A percentile compares a stretch with the other conserved stretches of the same genome.
Evolutionary conservation across 495 filamentous ascomycete species (phyloP).

Genomic region (Durotheca rogersii): DNA sequence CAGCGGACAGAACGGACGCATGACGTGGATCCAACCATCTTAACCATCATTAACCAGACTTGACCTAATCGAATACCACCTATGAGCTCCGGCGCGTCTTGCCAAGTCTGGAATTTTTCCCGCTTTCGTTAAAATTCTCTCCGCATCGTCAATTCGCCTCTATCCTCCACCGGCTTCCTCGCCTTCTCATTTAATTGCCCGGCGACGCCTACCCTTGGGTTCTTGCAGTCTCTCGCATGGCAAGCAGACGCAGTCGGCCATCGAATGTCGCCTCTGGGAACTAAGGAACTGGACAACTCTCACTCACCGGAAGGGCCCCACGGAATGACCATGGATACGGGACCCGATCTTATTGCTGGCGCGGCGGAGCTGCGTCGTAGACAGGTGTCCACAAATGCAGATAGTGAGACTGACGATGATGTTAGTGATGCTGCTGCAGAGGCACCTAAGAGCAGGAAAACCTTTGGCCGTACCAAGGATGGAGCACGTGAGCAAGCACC

Average conservation of each 20-base stretch:
- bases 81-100: background rate
- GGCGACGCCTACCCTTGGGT: background rate
- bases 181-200: background rate
- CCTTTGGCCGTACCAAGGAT: conserved; percentile 88
- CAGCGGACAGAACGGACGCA: background rate
- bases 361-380: conserved; percentile 27
- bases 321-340: conserved; percentile 16
- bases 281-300: conserved; percentile 1
- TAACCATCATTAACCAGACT: too few relatives aligned
- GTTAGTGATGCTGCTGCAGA: conserved; percentile 24
- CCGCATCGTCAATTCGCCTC: background rate
- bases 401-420: conserved; percentile 10
- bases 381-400: conserved; percentile 8
- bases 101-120: background rate
- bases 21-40: background rate
- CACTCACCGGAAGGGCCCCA: background rate
- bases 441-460: conserved; percentile 62
- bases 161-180: background rate
- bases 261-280: conserved; percentile 5
- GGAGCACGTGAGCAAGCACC: conserved; percentile 87
- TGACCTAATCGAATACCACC: background rate
- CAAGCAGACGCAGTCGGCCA: conserved; percentile 30
- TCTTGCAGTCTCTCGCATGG: conserved; percentile 14
- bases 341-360: conserved; percentile 10
- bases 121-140: background rate